Evolutionary conservation across 768 basidiomycete species (phyloP), one percentile per base, ranked within the genome.

Genomic region (Krasilnikovozyma curviuscula): DNA sequence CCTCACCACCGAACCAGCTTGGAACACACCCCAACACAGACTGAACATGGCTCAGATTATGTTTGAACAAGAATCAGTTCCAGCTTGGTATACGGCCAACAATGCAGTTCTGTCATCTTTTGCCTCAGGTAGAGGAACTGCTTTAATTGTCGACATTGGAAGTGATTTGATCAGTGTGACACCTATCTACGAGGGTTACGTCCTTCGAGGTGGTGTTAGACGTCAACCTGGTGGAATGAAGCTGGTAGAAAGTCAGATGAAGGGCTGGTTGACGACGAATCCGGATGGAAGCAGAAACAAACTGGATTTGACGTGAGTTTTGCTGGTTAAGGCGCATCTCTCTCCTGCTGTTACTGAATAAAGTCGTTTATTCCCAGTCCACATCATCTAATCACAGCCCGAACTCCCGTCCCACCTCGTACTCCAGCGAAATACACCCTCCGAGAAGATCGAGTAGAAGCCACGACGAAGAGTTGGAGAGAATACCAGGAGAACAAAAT

Each of bases 151-250:
- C 34, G 93, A 98, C 57, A 74, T 97, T 40, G 93, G 93, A 5
- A 79, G 85, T 54, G 74, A 81, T 12, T 76, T 79, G 62, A 81
- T 81, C 13, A 91, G 83, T 57, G 83, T 91, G 13, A 86, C 85
- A 1, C 93, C 93, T 5, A 81, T 98, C 18, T 85, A 89, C 4
- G 93, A 98, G 56, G 93, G 93, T 4, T 98, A 95, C 59, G 93
- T 97, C 35, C 75, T 98, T 37, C 73, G 89, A 58, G 93, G 91
- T 74, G 91, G 91, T 79, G 38, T 95, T 21, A 66, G 63, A 57
- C 62, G 67, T 33, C 67, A 69, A 56, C 67, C 68, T 0, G 56
- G 65, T 25, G 66, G 58, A 4, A 63, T 64, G 23, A 53, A 61
- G 18, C 75, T 95, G 30, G 75, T 97, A 10, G 77, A 41, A 76